Conservation (phyloP, 768 basidiomycete species). For the Lactarius sp. region DNA sequence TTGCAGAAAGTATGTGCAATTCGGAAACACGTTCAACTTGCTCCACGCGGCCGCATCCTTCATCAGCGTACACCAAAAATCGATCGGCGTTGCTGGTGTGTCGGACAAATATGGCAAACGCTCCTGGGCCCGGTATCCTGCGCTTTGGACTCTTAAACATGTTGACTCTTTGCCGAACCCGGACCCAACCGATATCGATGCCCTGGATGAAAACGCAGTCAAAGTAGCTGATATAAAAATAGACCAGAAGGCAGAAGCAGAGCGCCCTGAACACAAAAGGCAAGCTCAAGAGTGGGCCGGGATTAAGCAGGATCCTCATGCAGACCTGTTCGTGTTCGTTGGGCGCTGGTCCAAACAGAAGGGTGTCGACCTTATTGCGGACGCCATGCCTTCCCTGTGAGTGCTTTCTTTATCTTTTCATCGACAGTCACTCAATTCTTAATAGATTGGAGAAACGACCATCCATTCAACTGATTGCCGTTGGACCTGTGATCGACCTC, state of each 20-base stretch:
- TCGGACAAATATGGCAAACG: constrained; percentile 98
- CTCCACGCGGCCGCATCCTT: constrained; percentile 90
- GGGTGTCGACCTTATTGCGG: constrained; percentile 95
- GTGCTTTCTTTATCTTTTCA: constrained; percentile 31
- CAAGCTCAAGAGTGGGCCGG: constrained; percentile 95
- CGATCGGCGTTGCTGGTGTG: constrained; percentile 90
- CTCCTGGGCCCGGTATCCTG: constrained; percentile 94
- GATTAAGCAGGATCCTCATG: constrained; percentile 83
- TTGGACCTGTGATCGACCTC: constrained; percentile 92
- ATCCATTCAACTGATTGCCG: constrained; percentile 79
- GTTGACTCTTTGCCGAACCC: constrained; percentile 95
- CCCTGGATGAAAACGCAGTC: constrained; percentile 74
- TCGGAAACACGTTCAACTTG: constrained; percentile 96
- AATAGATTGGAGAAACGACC: constrained; percentile 78
- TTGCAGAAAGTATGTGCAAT: constrained; percentile 96
- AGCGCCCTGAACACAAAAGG: constrained; percentile 84
- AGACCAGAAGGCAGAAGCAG: constrained; percentile 80
- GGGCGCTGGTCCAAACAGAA: constrained; percentile 99
- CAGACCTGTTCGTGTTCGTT: constrained; percentile 92
- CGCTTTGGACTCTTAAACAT: constrained; percentile 92
- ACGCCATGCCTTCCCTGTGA: constrained; percentile 86
- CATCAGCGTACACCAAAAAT: constrained; percentile 91
- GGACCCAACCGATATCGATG: constrained; percentile 91
- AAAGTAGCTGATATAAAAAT: constrained; percentile 68
- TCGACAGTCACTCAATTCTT: constrained; percentile 16